phyloP scores from a whole-genome alignment of 106 monocot genomes.

The Dendrobium officinale region DNA sequence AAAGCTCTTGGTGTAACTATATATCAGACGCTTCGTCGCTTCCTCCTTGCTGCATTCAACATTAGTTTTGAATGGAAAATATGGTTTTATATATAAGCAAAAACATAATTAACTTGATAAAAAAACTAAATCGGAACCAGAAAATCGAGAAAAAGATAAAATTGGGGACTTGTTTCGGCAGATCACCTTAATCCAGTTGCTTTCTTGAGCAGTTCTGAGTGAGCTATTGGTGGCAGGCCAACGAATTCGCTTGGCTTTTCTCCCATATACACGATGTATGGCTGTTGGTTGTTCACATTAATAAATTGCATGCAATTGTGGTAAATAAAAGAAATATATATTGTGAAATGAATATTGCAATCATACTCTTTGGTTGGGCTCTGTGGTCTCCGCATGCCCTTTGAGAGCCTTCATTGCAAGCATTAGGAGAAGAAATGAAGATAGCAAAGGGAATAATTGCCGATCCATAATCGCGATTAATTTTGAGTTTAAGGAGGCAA shows the following conservation, averaged over 20 bases:
- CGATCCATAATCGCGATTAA: too few species aligned
- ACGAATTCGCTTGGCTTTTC: neutral
- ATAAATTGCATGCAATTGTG: neutral
- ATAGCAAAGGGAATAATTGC: neutral
- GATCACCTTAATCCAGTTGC: neutral
- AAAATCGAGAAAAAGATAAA: neutral
- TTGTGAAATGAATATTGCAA: neutral
- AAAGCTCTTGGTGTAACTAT: conserved; percentile 27
- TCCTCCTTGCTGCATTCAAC: neutral
- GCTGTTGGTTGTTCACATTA: neutral
- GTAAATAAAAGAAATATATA: neutral
- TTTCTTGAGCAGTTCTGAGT: neutral
- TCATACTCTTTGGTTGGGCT: neutral
- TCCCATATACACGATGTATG: conserved; percentile 6
- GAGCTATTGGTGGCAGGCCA: neutral
- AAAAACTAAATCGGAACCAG: neutral
- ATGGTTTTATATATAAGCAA: too few species aligned
- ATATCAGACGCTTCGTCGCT: conserved; percentile 4
- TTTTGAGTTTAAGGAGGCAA: too few species aligned
- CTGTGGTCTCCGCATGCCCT: neutral
- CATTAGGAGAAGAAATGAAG: too few species aligned
- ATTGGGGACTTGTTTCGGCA: neutral
- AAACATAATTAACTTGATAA: too few species aligned
- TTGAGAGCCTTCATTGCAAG: too few species aligned
- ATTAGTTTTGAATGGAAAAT: neutral